These are phyloP conservation scores for Colletotrichum australisinense DNA, from an alignment of 2,329 filamentous ascomycete species.

Conservation along the genomic window DNA sequence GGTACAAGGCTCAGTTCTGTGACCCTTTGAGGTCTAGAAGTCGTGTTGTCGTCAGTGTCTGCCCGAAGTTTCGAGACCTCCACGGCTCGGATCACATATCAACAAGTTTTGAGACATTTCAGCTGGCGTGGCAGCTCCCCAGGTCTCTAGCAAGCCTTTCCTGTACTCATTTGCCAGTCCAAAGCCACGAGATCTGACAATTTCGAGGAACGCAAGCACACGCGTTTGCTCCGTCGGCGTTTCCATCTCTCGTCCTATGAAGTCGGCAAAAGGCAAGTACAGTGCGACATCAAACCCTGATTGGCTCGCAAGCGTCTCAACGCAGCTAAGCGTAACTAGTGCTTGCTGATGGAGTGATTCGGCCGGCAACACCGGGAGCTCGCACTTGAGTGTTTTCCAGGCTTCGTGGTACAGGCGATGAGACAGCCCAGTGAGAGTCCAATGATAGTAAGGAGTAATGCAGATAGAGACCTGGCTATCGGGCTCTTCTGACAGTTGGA, in stretches of 20 bases:
- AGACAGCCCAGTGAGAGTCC: background rate
- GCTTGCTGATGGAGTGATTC: conserved; percentile 8
- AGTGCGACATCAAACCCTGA: conserved; percentile 1
- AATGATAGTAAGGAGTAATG: conserved; percentile 15
- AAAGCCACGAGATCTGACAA: background rate
- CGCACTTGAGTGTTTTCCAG: conserved; percentile 9
- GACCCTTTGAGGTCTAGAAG: too few species aligned
- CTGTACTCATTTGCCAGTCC: conserved; percentile 2
- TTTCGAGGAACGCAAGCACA: conserved; percentile 3
- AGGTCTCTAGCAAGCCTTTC: background rate
- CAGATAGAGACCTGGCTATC: background rate
- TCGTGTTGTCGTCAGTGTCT: too few species aligned
- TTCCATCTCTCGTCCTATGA: conserved; percentile 8
- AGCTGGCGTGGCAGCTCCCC: background rate
- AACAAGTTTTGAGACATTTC: background rate
- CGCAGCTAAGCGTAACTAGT: background rate
- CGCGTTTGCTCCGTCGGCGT: conserved; percentile 1
- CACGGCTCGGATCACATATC: too few species aligned
- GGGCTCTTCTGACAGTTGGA: background rate
- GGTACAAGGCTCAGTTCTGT: too few species aligned
- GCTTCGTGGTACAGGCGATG: background rate
- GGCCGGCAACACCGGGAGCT: conserved; percentile 1
- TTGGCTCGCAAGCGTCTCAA: background rate
- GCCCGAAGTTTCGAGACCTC: too few species aligned
- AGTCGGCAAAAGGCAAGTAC: conserved; percentile 12